Percentiles rank a stretch among this genome's conserved stretches.
These are phyloP conservation scores for Fistulinella cinereoalba DNA, from an alignment of 1,284 basidiomycete genomes.

Conservation along the genomic window DNA sequence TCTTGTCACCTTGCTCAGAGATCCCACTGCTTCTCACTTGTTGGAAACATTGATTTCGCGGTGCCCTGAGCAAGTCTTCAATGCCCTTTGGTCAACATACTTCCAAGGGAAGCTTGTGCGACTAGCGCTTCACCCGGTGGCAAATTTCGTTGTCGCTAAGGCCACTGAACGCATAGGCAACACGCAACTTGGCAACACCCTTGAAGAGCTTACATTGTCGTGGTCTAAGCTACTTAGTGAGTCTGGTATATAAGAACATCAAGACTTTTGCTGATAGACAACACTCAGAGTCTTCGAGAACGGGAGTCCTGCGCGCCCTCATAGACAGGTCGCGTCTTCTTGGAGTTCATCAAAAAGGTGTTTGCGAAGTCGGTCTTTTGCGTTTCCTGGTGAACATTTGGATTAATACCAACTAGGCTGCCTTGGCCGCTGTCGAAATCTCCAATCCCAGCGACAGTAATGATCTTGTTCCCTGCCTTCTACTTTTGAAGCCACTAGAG, in stretches of 20 bases:
- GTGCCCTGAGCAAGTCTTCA: conserved; percentile 62
- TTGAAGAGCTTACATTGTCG: conserved; percentile 56
- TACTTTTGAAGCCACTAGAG: conserved; percentile 58
- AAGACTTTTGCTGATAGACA: conserved; percentile 2
- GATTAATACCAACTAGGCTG: conserved; percentile 42
- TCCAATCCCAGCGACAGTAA: conserved; percentile 42
- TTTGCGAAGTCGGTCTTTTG: conserved; percentile 45
- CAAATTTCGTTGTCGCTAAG: conserved; percentile 87
- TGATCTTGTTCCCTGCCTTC: conserved; percentile 61
- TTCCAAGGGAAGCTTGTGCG: conserved; percentile 70
- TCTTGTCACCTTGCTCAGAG: conserved; percentile 74
- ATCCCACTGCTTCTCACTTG: conserved; percentile 84
- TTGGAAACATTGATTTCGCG: conserved; percentile 73
- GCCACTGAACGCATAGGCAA: conserved; percentile 60
- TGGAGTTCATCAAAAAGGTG: conserved; percentile 39
- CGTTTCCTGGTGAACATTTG: not conserved
- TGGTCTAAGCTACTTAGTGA: conserved; percentile 52
- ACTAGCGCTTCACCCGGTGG: conserved; percentile 81
- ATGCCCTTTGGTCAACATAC: conserved; percentile 72
- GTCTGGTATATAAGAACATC: conserved; percentile 27
- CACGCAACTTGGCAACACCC: conserved; percentile 55
- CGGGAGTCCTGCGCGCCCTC: conserved; percentile 67
- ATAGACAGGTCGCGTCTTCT: conserved; percentile 64
- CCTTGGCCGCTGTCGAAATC: conserved; percentile 61
- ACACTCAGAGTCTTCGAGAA: conserved; percentile 49